phyloP scores from a whole-genome alignment of 441 rosid species.

The Populus trichocarpa region DNA sequence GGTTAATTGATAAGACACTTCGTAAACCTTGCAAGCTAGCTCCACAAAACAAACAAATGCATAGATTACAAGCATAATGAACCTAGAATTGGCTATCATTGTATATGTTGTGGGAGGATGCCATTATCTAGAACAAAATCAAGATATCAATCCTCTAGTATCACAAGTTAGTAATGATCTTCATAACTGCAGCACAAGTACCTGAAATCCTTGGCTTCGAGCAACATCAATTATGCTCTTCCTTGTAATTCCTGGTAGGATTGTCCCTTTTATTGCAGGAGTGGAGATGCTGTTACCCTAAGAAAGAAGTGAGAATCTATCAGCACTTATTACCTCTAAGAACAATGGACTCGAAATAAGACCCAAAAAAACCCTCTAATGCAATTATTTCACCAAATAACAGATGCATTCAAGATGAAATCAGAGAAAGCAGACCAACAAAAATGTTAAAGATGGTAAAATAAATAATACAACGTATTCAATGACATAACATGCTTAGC shows the following conservation, averaged over 20 bases:
- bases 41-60: not conserved
- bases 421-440: not conserved
- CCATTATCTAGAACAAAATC: constrained; percentile 5
- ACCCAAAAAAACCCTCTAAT: not conserved
- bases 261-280: constrained; percentile 83
- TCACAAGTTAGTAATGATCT: not conserved
- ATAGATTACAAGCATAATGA: not conserved
- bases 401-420: not conserved
- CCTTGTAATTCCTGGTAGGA: constrained; percentile 85
- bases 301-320: constrained; percentile 18
- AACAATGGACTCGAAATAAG: constrained; percentile 4
- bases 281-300: constrained; percentile 68
- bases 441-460: not conserved
- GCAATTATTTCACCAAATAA: not conserved
- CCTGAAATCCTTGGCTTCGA: constrained; percentile 73
- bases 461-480: not conserved
- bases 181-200: constrained; percentile 17
- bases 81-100: not conserved
- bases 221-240: constrained; percentile 92
- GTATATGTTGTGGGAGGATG: not conserved
- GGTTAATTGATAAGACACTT: not conserved
- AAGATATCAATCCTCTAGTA: not conserved
- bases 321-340: constrained; percentile 4
- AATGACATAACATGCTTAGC: not conserved
- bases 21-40: not conserved